Evolutionary conservation across 495 filamentous ascomycete genomes (phyloP).

Genomic region (Podospora australis): DNA sequence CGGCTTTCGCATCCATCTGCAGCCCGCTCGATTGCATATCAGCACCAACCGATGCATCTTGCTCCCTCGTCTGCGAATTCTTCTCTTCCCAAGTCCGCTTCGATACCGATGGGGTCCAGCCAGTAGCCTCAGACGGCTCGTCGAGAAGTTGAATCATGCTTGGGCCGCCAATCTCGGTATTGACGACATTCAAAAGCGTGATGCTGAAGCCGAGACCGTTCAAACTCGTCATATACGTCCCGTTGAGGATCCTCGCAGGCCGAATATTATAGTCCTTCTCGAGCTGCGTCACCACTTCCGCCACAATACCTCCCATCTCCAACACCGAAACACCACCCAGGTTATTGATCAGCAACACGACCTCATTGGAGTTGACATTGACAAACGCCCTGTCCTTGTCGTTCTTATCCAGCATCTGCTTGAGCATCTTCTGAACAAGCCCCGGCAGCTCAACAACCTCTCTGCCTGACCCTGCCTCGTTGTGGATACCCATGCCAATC

Average conservation of each 20-base stretch:
- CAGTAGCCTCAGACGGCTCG: slow-evolving; percentile 73
- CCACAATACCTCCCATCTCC: slow-evolving; percentile 81
- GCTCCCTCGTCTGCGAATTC: slow-evolving; percentile 38
- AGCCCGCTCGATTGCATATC: slow-evolving; percentile 61
- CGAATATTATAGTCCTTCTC: slow-evolving; percentile 59
- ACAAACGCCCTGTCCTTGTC: slow-evolving; percentile 81
- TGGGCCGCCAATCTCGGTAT: slow-evolving; percentile 72
- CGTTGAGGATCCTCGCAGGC: slow-evolving; percentile 60
- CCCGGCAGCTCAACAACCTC: slow-evolving; percentile 58
- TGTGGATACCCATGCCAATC: slow-evolving; percentile 98
- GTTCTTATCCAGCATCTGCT: slow-evolving; percentile 67
- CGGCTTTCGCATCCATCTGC: slow-evolving; percentile 51
- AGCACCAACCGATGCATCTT: slow-evolving; percentile 34
- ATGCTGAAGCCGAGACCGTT: slow-evolving; percentile 93
- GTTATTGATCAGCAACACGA: slow-evolving; percentile 85
- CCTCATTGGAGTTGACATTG: slow-evolving; percentile 55
- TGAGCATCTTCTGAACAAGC: slow-evolving; percentile 72
- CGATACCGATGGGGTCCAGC: slow-evolving; percentile 71
- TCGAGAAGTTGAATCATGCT: slow-evolving; percentile 85
- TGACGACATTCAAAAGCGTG: slow-evolving; percentile 69
- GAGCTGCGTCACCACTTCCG: slow-evolving; percentile 81
- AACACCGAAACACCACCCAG: slow-evolving; percentile 85
- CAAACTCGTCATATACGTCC: slow-evolving; percentile 78
- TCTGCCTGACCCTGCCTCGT: slow-evolving; percentile 80
- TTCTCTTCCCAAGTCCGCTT: slow-evolving; percentile 54